phyloP scores from a whole-genome alignment of 805 yeast species.

The Wickerhamomyces canadensis region DNA sequence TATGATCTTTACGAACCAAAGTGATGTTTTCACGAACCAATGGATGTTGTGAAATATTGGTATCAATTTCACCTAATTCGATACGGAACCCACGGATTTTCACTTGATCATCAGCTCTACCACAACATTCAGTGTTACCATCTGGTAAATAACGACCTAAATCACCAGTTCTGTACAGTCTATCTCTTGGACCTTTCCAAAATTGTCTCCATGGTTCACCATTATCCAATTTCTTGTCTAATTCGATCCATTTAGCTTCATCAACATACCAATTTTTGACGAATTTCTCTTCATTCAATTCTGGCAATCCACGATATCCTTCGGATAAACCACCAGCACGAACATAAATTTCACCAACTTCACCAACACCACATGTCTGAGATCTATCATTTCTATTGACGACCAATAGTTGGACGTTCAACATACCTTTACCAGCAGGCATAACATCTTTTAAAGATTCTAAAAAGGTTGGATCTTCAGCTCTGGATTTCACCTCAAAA shows the following conservation, averaged over 20 bases:
- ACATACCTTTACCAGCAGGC: constrained; percentile 99
- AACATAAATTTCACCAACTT: constrained; percentile 96
- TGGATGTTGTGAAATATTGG: constrained; percentile 92
- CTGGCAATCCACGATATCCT: constrained; percentile 91
- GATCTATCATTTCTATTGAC: constrained; percentile 86
- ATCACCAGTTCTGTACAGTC: constrained; percentile 96
- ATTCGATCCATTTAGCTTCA: constrained; percentile 52
- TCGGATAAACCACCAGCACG: constrained; percentile 98
- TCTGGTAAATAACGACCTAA: constrained; percentile 94
- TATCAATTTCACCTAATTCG: constrained; percentile 96
- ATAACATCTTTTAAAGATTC: constrained; percentile 86
- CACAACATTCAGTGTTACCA: constrained; percentile 97
- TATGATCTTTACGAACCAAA: constrained; percentile 83
- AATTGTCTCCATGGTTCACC: constrained; percentile 62
- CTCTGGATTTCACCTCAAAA: constrained; percentile 77
- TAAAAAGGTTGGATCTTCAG: constrained; percentile 65
- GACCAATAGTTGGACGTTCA: constrained; percentile 87
- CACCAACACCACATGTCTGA: constrained; percentile 97
- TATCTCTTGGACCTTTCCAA: constrained; percentile 94
- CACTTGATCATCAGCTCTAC: constrained; percentile 98
- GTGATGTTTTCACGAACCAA: constrained; percentile 90
- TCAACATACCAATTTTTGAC: constrained; percentile 87
- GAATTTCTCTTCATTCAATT: constrained; percentile 80
- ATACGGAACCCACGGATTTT: constrained; percentile 98
- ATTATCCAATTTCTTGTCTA: constrained; percentile 42